Percentiles rank a stretch among this genome's conserved stretches.
phyloP scores from a whole-genome alignment of 257 asterid species.

The Eustoma russellianum region DNA sequence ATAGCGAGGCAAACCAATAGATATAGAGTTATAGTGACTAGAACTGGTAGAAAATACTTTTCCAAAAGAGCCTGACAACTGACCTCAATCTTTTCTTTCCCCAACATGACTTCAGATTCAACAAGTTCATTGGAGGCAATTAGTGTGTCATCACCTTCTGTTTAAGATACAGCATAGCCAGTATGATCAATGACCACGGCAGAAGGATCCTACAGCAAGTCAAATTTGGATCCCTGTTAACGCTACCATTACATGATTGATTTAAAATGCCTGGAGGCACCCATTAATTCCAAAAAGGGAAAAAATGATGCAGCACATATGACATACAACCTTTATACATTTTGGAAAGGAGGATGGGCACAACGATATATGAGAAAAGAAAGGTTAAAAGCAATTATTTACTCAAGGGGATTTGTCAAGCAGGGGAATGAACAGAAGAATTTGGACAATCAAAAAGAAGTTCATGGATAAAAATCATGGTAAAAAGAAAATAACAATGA shows the following conservation, averaged over 20 bases:
- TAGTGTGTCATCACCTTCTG: conserved; percentile 65
- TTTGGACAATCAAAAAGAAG: too few species aligned
- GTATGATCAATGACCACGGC: conserved; percentile 60
- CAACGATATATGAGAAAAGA: too few species aligned
- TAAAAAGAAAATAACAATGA: too few species aligned
- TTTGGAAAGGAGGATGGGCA: too few species aligned
- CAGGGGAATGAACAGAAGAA: too few species aligned
- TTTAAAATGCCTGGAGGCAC: neutral
- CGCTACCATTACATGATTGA: too few species aligned
- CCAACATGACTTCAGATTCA: conserved; percentile 54
- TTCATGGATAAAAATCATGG: too few species aligned
- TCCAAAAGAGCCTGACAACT: neutral
- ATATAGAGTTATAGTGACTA: neutral
- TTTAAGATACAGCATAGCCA: conserved; percentile 51
- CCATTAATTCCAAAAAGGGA: too few species aligned
- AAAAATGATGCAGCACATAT: too few species aligned
- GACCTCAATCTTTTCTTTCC: conserved; percentile 57
- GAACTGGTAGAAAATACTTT: neutral
- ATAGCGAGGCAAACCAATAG: neutral
- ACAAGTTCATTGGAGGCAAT: conserved; percentile 51
- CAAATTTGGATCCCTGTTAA: neutral
- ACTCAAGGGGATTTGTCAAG: too few species aligned
- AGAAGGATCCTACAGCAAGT: conserved; percentile 44
- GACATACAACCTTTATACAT: too few species aligned
- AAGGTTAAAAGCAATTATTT: too few species aligned